These are phyloP conservation scores for Millerozyma acaciae DNA, from an alignment of 805 yeast genomes.

Conservation along the genomic window DNA sequence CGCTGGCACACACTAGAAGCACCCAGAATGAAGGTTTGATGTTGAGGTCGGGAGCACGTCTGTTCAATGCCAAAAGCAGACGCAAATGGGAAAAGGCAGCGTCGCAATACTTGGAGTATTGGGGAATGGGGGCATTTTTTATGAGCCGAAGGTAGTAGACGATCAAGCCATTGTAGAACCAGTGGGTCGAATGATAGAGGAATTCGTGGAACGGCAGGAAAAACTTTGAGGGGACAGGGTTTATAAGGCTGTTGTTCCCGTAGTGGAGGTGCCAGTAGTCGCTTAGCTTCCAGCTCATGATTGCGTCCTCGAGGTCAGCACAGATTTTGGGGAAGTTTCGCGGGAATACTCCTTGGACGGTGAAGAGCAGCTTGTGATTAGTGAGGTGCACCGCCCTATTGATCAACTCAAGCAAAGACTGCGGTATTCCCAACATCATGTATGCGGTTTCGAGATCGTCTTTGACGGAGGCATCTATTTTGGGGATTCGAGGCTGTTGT, in stretches of 20 bases:
- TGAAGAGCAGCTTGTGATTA: constrained; percentile 50
- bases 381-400: constrained; percentile 44
- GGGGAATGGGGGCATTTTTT: constrained; percentile 34
- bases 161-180: constrained; percentile 42
- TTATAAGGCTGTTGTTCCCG: constrained; percentile 9
- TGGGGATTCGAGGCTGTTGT: constrained; percentile 5
- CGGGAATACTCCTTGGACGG: constrained; percentile 37
- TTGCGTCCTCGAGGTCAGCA: constrained; percentile 50
- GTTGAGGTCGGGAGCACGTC: constrained; percentile 10
- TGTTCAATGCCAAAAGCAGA: constrained; percentile 14
- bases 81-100: constrained; percentile 34
- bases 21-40: constrained; percentile 48
- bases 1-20: constrained; percentile 40
- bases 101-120: constrained; percentile 32
- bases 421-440: constrained; percentile 47
- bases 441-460: constrained; percentile 27
- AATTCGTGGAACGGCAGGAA: constrained; percentile 39
- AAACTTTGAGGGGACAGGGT: too few species aligned
- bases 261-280: constrained; percentile 37
- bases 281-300: constrained; percentile 43
- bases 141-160: constrained; percentile 45
- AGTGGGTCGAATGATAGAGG: constrained; percentile 30
- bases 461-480: constrained; percentile 8
- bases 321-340: constrained; percentile 54
- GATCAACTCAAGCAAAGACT: constrained; percentile 42